phyloP scores from a whole-genome alignment of 2,329 filamentous ascomycete species.

The Passalora sequoiae region DNA sequence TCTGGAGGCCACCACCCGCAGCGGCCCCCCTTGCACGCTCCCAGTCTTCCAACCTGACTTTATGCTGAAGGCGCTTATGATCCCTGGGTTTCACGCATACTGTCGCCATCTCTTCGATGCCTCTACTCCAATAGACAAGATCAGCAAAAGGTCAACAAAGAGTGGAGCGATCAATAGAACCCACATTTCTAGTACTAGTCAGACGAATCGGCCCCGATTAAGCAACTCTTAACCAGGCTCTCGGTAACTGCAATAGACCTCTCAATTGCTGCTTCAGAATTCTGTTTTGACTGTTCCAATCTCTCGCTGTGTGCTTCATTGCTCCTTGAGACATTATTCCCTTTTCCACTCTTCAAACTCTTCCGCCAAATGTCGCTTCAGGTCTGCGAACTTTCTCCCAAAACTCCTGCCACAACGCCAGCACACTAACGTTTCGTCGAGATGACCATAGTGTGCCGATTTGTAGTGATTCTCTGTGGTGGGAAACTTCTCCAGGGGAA shows the following conservation, averaged over 20 bases:
- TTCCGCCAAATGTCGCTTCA: constrained; percentile 66
- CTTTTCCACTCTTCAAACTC: constrained; percentile 74
- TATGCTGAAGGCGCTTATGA: neutral
- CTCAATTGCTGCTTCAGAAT: neutral
- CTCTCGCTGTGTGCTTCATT: neutral
- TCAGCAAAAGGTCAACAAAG: neutral
- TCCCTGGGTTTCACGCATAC: neutral
- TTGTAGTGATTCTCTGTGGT: constrained; percentile 59
- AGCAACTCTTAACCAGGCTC: neutral
- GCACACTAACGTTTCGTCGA: constrained; percentile 65
- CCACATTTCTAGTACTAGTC: neutral
- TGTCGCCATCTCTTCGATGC: neutral
- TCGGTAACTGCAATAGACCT: neutral
- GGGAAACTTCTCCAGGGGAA: constrained; percentile 74
- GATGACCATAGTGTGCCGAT: too few relatives aligned
- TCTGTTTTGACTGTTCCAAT: neutral
- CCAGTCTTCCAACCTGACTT: neutral
- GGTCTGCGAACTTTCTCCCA: constrained; percentile 63
- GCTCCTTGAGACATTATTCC: too few relatives aligned
- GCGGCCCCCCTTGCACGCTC: neutral
- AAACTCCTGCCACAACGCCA: constrained; percentile 79
- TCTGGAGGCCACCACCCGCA: neutral
- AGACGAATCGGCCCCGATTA: neutral
- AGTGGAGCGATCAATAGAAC: neutral
- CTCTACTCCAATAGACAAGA: neutral